Conservation (phyloP, 2,329 filamentous ascomycete species). For the Furcasterigmium sp. region DNA sequence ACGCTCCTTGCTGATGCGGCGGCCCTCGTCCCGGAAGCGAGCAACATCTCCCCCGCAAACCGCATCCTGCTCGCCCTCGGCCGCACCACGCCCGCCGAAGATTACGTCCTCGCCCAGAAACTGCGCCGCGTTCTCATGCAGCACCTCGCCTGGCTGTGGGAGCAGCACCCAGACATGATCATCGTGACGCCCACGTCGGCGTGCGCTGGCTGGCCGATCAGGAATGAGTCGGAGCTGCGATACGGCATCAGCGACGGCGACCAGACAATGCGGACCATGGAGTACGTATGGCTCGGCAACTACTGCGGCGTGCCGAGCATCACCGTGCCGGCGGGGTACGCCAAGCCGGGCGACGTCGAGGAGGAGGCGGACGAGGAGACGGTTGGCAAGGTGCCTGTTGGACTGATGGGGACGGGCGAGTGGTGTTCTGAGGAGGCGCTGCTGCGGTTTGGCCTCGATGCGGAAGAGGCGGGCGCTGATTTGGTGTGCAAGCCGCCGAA, state of each 20-base stretch:
- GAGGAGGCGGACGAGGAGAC: slow-evolving; percentile 24
- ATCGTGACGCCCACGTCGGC: slow-evolving; percentile 65
- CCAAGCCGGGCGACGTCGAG: slow-evolving; percentile 25
- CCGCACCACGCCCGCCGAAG: slow-evolving; percentile 55
- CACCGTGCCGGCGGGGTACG: slow-evolving; percentile 40
- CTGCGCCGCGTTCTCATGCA: slow-evolving; percentile 64
- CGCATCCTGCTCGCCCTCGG: slow-evolving; percentile 62
- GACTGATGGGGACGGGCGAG: slow-evolving; percentile 50
- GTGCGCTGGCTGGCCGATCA: slow-evolving; percentile 40
- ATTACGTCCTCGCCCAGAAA: slow-evolving; percentile 66
- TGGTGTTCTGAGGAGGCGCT: slow-evolving; percentile 47
- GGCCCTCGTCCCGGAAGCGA: slow-evolving; percentile 38
- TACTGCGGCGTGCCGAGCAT: slow-evolving; percentile 42
- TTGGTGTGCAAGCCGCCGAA: slow-evolving; percentile 25
- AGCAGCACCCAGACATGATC: slow-evolving; percentile 60
- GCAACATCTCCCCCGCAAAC: slow-evolving; percentile 53
- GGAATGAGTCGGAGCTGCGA: slow-evolving; percentile 24
- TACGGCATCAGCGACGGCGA: slow-evolving; percentile 41
- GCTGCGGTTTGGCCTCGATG: slow-evolving; percentile 42
- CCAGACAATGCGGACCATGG: slow-evolving; percentile 39
- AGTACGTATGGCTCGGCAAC: slow-evolving; percentile 46
- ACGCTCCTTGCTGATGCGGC: slow-evolving; percentile 64
- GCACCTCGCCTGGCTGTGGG: slow-evolving; percentile 64
- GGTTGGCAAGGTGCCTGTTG: slow-evolving; percentile 40
- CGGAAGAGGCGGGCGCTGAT: slow-evolving; percentile 32